Conservation (phyloP, 371 early-diverging fungal genomes). For the Vairimorpha apis region DNA sequence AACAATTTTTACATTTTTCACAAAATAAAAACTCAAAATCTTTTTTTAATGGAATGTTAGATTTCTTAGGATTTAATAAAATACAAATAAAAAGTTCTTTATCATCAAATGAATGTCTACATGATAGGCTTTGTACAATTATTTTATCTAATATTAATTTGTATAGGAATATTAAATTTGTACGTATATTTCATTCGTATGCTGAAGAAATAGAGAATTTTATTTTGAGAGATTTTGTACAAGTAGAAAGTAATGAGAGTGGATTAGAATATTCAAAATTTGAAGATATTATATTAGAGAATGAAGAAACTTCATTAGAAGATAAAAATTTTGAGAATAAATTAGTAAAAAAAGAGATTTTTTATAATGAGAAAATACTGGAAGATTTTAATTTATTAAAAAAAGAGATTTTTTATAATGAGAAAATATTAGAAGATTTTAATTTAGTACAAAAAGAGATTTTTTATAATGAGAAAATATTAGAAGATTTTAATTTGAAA, state of each 20-base stretch:
- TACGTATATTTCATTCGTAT: background rate
- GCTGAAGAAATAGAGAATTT: slow-evolving; percentile 18
- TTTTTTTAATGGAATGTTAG: background rate
- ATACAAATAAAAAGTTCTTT: background rate
- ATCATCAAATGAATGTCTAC: background rate
- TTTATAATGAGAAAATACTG: too few relatives aligned
- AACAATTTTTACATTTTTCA: too few relatives aligned
- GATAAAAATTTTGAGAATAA: too few relatives aligned
- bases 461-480: background rate
- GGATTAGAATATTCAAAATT: too few relatives aligned
- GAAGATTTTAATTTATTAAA: too few relatives aligned
- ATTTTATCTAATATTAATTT: slow-evolving; percentile 1
- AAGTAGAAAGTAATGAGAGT: background rate
- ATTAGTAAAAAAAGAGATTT: too few relatives aligned
- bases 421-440: background rate
- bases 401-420: too few relatives aligned
- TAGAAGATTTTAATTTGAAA: background rate
- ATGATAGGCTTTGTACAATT: too few relatives aligned
- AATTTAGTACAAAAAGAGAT: background rate
- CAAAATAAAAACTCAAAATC: background rate
- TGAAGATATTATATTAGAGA: too few relatives aligned
- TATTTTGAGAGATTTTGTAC: slow-evolving; percentile 1
- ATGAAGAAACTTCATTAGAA: too few relatives aligned
- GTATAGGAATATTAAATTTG: background rate
- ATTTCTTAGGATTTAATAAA: background rate